Evolutionary conservation across 768 basidiomycete genomes (phyloP).

Genomic region (Mrakia frigida): DNA sequence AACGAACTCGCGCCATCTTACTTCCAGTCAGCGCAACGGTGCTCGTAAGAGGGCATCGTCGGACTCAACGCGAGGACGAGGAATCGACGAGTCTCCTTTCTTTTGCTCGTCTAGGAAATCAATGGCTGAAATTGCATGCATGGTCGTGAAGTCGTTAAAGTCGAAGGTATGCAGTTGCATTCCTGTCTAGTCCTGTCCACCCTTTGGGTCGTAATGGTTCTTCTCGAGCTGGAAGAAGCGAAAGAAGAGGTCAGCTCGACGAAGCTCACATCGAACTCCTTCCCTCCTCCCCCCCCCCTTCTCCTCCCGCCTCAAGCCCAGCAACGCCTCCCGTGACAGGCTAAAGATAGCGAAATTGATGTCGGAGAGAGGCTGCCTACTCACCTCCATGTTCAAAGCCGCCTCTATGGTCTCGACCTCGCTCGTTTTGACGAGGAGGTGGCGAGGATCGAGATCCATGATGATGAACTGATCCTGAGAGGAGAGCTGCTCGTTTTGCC

Average conservation of each 20-base stretch:
- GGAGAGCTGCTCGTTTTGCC: slow-evolving; percentile 23
- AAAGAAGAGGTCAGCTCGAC: not conserved
- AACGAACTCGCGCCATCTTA: too few relatives aligned
- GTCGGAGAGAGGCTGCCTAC: not conserved
- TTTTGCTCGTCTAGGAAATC: too few relatives aligned
- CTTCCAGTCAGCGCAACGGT: too few relatives aligned
- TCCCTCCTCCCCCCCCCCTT: not conserved
- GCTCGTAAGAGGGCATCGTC: too few relatives aligned
- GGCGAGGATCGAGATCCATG: slow-evolving; percentile 26
- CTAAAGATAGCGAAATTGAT: too few relatives aligned
- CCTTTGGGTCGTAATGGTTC: slow-evolving; percentile 28
- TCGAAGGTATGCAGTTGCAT: too few relatives aligned
- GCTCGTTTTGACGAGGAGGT: slow-evolving; percentile 32
- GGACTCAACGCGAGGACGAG: too few relatives aligned
- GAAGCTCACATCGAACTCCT: not conserved
- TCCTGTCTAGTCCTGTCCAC: not conserved
- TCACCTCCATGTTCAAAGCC: slow-evolving; percentile 19
- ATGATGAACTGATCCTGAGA: slow-evolving; percentile 30
- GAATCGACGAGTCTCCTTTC: too few relatives aligned
- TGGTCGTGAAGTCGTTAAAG: not conserved
- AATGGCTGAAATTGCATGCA: not conserved
- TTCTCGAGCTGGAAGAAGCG: slow-evolving; percentile 19
- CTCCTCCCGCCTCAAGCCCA: not conserved
- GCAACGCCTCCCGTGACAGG: not conserved
- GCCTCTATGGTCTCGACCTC: slow-evolving; percentile 18